A percentile compares a stretch with the other conserved stretches of the same genome.
phyloP scores from a whole-genome alignment of 495 filamentous ascomycete species.

The Tuber umbilicatum region DNA sequence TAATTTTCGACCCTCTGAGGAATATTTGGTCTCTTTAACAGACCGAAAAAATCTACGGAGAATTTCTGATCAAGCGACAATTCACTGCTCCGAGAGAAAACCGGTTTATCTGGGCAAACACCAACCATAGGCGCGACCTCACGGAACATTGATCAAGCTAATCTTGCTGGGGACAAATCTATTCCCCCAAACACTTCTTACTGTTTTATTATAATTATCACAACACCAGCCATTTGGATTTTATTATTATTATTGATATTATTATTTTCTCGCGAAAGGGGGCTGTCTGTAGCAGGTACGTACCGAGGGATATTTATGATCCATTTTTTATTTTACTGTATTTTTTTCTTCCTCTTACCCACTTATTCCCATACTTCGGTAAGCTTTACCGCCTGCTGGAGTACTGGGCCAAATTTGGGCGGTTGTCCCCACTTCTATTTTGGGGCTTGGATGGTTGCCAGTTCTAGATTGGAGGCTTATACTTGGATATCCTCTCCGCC shows the following conservation, averaged over 20 bases:
- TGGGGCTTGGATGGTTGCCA: conserved; percentile 28
- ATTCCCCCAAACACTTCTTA: not conserved
- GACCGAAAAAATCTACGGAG: not conserved
- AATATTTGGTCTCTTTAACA: conserved; percentile 6
- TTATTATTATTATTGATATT: conserved; percentile 34
- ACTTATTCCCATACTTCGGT: conserved; percentile 21
- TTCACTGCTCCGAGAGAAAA: not conserved
- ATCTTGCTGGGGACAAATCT: not conserved
- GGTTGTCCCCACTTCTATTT: conserved; percentile 28
- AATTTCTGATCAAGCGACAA: conserved; percentile 4
- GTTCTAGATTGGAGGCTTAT: conserved; percentile 39
- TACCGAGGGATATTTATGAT: conserved; percentile 29
- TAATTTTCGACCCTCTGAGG: conserved; percentile 5
- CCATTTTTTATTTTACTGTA: conserved; percentile 26
- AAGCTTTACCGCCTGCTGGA: conserved; percentile 38
- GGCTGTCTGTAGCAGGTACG: conserved; percentile 19
- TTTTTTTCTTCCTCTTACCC: conserved; percentile 6
- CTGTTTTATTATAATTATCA: conserved; percentile 1
- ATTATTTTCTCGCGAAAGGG: conserved; percentile 19
- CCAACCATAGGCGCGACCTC: not conserved
- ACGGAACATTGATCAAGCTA: not conserved
- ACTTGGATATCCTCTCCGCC: conserved; percentile 38
- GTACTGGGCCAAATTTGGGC: conserved; percentile 38
- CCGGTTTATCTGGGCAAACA: conserved; percentile 2
- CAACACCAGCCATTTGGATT: conserved; percentile 13